Evolutionary conservation across 108 stramenopile species (phyloP), one percentile per base, ranked within the genome.

Genomic region (Cyclotella atomus): DNA sequence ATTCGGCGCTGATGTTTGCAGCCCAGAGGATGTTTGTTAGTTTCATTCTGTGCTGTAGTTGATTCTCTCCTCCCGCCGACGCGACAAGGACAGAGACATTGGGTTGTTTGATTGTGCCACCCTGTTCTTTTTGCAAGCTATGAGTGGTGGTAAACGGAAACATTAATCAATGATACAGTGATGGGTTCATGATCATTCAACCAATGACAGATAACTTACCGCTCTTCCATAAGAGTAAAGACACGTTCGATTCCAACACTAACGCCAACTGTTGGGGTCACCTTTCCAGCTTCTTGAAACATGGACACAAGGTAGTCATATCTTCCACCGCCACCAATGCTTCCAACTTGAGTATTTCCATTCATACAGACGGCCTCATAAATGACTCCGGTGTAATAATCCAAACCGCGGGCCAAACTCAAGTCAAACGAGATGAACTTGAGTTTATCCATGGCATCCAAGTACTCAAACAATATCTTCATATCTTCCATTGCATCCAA

Each of bases 331-430:
- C 92, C 96, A 35, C 94, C 96, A 61, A 97, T 95, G 50, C 93
- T 94, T 61, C 96, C 96, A 25, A 97, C 91, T 75, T 95, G 86
- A 6, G 70, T 76, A 45, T 84, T 88, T 7, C 83, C 88, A 60
- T 73, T 85, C 83, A 87, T 85, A 57, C 86, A 88, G 9, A 97
- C 91, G 21, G 92, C 95, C 82, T 97, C 96, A 77, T 97, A 97
- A 79, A 97, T 97, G 38, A 96, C 84, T 25, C 96, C 96, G 20
- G 95, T 97, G 76, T 97, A 97, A 90, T 97, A 97, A 72, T 95
- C 94, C 45, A 97, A 84, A 15, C 96, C 96, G 8, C 96, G 85
- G 8, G 96, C 96, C 53, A 97, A 77, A 62, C 88, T 88, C 41
- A 97, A 77, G 46, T 97, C 96, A 55, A 97, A 95, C 0, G 88